phyloP scores from a whole-genome alignment of 2,329 filamentous ascomycete species.

The Epichloe uncinata region DNA sequence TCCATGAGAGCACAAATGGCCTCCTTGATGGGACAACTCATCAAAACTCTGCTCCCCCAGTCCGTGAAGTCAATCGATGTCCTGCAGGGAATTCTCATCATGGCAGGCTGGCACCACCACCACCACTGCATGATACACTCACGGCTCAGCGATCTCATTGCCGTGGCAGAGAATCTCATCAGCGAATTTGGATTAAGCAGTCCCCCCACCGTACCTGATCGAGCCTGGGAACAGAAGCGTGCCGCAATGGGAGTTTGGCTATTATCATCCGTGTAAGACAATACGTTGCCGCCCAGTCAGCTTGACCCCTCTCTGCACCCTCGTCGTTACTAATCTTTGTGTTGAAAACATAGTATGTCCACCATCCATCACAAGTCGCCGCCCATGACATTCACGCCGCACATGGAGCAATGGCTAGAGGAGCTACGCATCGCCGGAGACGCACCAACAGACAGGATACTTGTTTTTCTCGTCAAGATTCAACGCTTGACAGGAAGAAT shows the following conservation, averaged over 20 bases:
- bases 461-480: neutral
- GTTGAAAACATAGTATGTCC: neutral
- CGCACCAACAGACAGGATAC: neutral
- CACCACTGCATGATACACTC: neutral
- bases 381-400: neutral
- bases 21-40: neutral
- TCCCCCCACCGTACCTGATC: neutral
- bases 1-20: neutral
- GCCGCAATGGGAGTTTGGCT: neutral
- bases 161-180: neutral
- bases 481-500: neutral
- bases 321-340: neutral
- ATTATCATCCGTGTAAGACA: neutral
- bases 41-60: neutral
- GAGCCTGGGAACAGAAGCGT: neutral
- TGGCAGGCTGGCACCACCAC: neutral
- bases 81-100: neutral
- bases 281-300: no score
- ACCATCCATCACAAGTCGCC: neutral
- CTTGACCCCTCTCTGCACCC: neutral
- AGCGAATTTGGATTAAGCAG: neutral
- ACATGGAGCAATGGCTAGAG: neutral
- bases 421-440: neutral
- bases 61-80: neutral
- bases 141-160: neutral